Evolutionary conservation across 139 green algal genomes (phyloP).

Genomic region (Chlamydomonas incerta): DNA sequence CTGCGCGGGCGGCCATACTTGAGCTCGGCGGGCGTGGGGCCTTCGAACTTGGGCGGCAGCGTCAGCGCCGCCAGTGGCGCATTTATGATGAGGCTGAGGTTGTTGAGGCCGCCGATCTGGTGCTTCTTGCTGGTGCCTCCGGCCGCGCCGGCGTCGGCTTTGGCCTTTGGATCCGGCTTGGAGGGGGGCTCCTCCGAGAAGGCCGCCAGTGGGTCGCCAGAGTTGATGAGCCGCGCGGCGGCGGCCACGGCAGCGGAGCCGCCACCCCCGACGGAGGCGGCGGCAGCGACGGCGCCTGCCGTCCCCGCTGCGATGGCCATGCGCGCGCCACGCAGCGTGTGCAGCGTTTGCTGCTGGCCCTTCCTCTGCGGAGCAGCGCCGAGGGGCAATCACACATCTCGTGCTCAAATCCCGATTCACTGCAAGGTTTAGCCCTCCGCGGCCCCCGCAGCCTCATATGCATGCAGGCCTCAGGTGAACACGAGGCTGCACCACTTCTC

Average conservation of each 20-base stretch:
- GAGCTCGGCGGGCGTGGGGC: constrained; percentile 36
- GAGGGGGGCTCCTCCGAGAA: constrained; percentile 26
- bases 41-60: constrained; percentile 4
- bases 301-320: constrained; percentile 19
- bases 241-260: background rate
- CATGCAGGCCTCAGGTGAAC: too few relatives aligned
- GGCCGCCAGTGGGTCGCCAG: background rate
- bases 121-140: background rate
- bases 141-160: background rate
- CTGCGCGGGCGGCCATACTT: constrained; percentile 31
- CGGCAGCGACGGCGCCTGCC: background rate
- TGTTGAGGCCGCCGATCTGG: constrained; percentile 14
- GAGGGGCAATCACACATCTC: too few relatives aligned
- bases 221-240: background rate
- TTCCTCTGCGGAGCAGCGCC: too few relatives aligned
- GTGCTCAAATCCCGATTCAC: too few relatives aligned
- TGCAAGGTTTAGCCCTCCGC: too few relatives aligned
- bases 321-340: constrained; percentile 41
- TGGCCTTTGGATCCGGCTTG: background rate
- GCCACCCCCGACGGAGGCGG: background rate
- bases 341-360: constrained; percentile 4
- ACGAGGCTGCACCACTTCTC: too few relatives aligned
- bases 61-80: background rate
- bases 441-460: too few relatives aligned
- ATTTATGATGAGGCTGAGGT: constrained; percentile 2